A percentile compares a stretch with the other conserved stretches of the same genome.
Conservation (phyloP, 1,284 basidiomycete species). For the Cutaneotrichosporon sp. region DNA sequence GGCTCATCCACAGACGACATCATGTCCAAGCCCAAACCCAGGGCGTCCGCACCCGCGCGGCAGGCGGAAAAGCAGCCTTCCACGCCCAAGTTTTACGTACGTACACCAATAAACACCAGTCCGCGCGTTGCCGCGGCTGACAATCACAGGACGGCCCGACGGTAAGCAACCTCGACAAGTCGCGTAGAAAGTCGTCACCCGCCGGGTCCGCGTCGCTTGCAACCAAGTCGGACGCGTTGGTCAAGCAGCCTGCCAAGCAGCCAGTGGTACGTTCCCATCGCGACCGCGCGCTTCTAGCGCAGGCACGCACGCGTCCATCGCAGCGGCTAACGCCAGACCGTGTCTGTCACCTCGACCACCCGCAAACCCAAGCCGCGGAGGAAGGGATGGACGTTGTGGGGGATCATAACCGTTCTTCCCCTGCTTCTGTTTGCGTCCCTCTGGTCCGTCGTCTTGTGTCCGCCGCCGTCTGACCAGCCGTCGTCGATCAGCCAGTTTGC, state of each 20-base stretch:
- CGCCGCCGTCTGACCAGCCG: conserved; percentile 22
- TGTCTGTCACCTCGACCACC: too few species aligned
- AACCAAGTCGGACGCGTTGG: too few species aligned
- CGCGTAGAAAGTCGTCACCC: not conserved
- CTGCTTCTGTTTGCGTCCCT: conserved; percentile 37
- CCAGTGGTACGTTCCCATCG: too few species aligned
- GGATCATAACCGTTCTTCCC: conserved; percentile 34
- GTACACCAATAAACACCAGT: not conserved
- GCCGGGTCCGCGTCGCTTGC: too few species aligned
- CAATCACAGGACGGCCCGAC: not conserved
- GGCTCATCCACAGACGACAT: not conserved
- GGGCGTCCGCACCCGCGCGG: not conserved
- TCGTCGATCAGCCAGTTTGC: conserved; percentile 30
- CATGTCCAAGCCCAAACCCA: conserved; percentile 3
- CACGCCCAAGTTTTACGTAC: conserved; percentile 16
- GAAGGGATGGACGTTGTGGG: not conserved
- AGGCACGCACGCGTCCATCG: too few species aligned
- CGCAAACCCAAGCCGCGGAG: not conserved
- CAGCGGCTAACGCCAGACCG: too few species aligned
- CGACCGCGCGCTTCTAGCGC: too few species aligned
- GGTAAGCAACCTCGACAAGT: not conserved
- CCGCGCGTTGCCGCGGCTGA: not conserved
- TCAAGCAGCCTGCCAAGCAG: too few species aligned
- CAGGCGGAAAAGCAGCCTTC: not conserved
- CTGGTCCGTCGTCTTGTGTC: conserved; percentile 42